phyloP scores from a whole-genome alignment of 2,329 filamentous ascomycete genomes.

The Trichocomaceae sp. region DNA sequence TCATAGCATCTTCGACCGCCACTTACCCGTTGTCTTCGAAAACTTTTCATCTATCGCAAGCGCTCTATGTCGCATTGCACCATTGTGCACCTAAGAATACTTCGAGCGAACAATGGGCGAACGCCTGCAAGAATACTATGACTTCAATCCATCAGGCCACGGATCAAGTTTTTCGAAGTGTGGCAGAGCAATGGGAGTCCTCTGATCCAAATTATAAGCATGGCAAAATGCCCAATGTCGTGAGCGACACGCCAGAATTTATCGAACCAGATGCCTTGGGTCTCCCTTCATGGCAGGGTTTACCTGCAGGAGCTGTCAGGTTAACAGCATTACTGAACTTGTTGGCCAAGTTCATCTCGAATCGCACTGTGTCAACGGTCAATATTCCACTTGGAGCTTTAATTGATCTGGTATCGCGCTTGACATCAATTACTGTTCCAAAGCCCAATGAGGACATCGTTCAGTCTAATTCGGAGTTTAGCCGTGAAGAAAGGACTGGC shows the following conservation, averaged over 20 bases:
- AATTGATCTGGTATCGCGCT: constrained; percentile 61
- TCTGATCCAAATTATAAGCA: constrained; percentile 40
- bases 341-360: constrained; percentile 57
- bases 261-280: constrained; percentile 38
- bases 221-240: constrained; percentile 29
- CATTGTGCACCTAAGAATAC: constrained; percentile 76
- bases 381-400: constrained; percentile 61
- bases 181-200: constrained; percentile 77
- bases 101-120: constrained; percentile 70
- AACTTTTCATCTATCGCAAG: constrained; percentile 54
- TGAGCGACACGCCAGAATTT: constrained; percentile 31
- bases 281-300: constrained; percentile 65
- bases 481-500: constrained; percentile 73
- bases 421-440: constrained; percentile 59
- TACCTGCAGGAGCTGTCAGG: constrained; percentile 66
- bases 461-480: constrained; percentile 65
- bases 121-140: constrained; percentile 56
- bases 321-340: constrained; percentile 60
- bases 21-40: constrained; percentile 43
- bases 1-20: constrained; percentile 59
- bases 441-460: constrained; percentile 41
- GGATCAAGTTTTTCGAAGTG: constrained; percentile 69
- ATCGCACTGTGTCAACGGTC: constrained; percentile 59
- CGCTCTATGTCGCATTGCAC: constrained; percentile 64
- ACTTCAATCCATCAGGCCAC: constrained; percentile 62